Evolutionary conservation across 345 rosid genomes (phyloP).

Genomic region (Capsella bursapastoris): DNA sequence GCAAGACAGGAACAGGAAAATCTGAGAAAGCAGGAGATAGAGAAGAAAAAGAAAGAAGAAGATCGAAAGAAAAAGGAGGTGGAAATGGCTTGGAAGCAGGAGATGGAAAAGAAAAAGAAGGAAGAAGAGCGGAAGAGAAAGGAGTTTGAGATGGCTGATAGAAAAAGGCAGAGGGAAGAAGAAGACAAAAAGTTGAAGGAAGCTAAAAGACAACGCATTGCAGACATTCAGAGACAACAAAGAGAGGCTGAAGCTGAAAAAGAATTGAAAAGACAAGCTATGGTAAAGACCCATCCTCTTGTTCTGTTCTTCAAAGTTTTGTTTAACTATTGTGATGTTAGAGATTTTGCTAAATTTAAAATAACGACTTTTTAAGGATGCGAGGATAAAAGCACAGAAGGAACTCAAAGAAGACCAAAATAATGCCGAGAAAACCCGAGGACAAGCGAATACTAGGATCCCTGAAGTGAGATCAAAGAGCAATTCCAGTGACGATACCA

Average conservation of each 20-base stretch:
- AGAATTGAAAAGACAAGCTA: slow-evolving; percentile 50
- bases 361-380: slow-evolving; percentile 48
- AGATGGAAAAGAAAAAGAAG: slow-evolving; percentile 80
- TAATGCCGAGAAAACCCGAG: slow-evolving; percentile 45
- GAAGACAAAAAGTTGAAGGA: slow-evolving; percentile 52
- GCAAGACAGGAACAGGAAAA: slow-evolving; percentile 77
- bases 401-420: slow-evolving; percentile 42
- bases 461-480: slow-evolving; percentile 44
- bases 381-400: slow-evolving; percentile 41
- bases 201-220: slow-evolving; percentile 69
- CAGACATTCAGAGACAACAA: slow-evolving; percentile 60
- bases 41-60: slow-evolving; percentile 80
- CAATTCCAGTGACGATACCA: slow-evolving; percentile 46
- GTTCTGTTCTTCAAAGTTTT: slow-evolving; percentile 20
- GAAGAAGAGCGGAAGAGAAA: slow-evolving; percentile 72
- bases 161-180: slow-evolving; percentile 59
- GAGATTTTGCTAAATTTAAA: slow-evolving; percentile 2
- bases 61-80: slow-evolving; percentile 78
- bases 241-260: slow-evolving; percentile 51
- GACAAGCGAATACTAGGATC: slow-evolving; percentile 39
- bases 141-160: slow-evolving; percentile 53
- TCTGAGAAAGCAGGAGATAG: slow-evolving; percentile 60
- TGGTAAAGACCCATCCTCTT: slow-evolving; percentile 47
- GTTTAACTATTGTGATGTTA: neutral
- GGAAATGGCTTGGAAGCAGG: slow-evolving; percentile 73